Conservation (phyloP, 31 red algal genomes). For the Porphyra umbilicalis region DNA sequence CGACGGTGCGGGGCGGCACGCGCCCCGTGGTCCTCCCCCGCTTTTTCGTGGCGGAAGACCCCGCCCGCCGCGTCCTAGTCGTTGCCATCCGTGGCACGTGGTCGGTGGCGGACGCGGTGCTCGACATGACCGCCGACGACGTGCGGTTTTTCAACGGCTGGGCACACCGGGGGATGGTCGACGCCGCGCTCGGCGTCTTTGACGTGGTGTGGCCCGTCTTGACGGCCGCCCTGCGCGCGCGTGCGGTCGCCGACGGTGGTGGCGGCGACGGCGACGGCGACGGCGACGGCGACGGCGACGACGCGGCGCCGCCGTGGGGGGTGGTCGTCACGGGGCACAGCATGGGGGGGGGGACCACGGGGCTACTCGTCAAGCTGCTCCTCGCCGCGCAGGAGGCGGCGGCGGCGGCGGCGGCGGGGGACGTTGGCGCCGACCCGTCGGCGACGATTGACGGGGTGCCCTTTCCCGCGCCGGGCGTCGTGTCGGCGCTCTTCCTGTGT, state of each 20-base stretch:
- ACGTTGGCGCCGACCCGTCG: neutral
- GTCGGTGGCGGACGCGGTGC: conserved; percentile 67
- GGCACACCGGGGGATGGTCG: conserved; percentile 68
- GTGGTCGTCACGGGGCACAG: conserved; percentile 77
- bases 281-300: neutral
- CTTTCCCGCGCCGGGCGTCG: neutral
- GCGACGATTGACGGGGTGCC: neutral
- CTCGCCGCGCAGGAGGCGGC: neutral
- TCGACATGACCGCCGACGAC: conserved; percentile 51
- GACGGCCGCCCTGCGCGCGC: conserved; percentile 3
- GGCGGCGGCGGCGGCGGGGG: neutral
- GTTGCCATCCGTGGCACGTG: conserved; percentile 81
- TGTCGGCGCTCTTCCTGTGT: neutral
- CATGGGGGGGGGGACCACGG: conserved; percentile 53
- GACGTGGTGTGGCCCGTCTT: conserved; percentile 29
- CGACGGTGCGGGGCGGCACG: neutral
- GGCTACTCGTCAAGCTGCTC: conserved; percentile 52
- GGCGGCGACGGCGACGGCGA: conserved; percentile 23
- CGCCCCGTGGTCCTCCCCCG: conserved; percentile 39
- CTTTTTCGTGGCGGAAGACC: conserved; percentile 51
- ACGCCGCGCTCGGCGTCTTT: conserved; percentile 42
- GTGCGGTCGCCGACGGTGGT: neutral
- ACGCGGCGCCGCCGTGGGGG: neutral
- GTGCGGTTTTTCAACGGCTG: conserved; percentile 52
- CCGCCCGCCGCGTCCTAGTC: conserved; percentile 34